A percentile compares a stretch with the other conserved stretches of the same genome.
phyloP scores from a whole-genome alignment of 352 stramenopile genomes.

The Aphanomyces stellatus region DNA sequence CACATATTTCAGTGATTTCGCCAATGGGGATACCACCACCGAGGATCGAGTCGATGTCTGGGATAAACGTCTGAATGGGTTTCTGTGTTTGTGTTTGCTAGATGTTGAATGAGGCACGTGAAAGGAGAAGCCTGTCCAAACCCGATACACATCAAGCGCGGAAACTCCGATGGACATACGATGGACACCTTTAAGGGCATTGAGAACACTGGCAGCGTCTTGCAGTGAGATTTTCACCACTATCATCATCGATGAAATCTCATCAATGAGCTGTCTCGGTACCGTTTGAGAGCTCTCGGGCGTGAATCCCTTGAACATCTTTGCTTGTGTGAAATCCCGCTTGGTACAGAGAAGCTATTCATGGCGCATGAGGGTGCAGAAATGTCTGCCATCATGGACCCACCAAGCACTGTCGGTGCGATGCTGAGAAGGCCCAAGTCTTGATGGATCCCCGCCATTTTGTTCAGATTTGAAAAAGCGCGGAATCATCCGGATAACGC shows the following conservation, averaged over 20 bases:
- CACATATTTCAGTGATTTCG: slow-evolving; percentile 77
- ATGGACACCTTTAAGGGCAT: background rate
- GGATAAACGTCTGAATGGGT: slow-evolving; percentile 22
- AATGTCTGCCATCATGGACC: background rate
- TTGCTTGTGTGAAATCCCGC: slow-evolving; percentile 11
- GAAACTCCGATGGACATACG: background rate
- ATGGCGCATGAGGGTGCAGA: no score
- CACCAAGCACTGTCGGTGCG: slow-evolving; percentile 8
- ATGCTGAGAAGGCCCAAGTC: background rate
- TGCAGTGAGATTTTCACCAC: slow-evolving; percentile 6
- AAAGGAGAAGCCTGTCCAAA: no score
- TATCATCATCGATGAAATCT: no score
- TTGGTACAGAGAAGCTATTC: slow-evolving; percentile 16
- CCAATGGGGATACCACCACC: slow-evolving; percentile 53
- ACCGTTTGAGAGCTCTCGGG: slow-evolving; percentile 14
- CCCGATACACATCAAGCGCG: slow-evolving; percentile 5
- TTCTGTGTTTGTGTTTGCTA: slow-evolving; percentile 3
- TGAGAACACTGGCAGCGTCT: slow-evolving; percentile 12
- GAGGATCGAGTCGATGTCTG: slow-evolving; percentile 45
- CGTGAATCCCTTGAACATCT: slow-evolving; percentile 3
- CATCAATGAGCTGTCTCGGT: no score
- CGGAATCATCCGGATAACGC: background rate
- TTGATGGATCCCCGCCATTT: background rate
- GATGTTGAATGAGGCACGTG: no score
- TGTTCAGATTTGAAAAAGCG: background rate